Evolutionary conservation across 1,284 basidiomycete genomes (phyloP).

Genomic region (Malassezia brasiliensis): DNA sequence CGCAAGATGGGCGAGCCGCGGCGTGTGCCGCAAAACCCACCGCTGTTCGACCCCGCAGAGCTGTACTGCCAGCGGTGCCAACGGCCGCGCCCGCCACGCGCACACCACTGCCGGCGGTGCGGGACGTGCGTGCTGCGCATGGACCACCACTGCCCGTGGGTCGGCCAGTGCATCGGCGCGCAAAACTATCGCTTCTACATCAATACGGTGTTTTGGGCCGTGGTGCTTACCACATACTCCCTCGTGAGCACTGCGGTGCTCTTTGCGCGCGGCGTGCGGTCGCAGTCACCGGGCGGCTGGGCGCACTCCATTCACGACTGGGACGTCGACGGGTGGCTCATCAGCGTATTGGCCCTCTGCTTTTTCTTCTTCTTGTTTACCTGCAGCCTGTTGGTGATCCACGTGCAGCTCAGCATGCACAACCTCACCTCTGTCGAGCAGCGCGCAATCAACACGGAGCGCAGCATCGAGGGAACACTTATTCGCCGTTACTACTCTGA

Average conservation of each 20-base stretch:
- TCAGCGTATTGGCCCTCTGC: slow-evolving; percentile 58
- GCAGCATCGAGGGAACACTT: slow-evolving; percentile 57
- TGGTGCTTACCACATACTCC: slow-evolving; percentile 57
- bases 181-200: slow-evolving; percentile 52
- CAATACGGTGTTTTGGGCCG: slow-evolving; percentile 60
- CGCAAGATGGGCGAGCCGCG: slow-evolving; percentile 7
- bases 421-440: slow-evolving; percentile 74
- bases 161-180: slow-evolving; percentile 53
- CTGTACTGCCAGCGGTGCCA: slow-evolving; percentile 13
- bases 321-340: slow-evolving; percentile 57
- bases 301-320: slow-evolving; percentile 18
- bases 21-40: slow-evolving; percentile 4
- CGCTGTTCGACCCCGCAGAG: slow-evolving; percentile 5
- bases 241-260: slow-evolving; percentile 52
- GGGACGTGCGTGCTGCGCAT: slow-evolving; percentile 39
- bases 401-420: slow-evolving; percentile 57
- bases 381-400: slow-evolving; percentile 55
- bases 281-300: slow-evolving; percentile 10
- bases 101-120: slow-evolving; percentile 48
- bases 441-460: slow-evolving; percentile 55
- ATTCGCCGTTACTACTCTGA: slow-evolving; percentile 48
- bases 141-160: slow-evolving; percentile 54
- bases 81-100: slow-evolving; percentile 29
- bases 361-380: slow-evolving; percentile 67
- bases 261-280: slow-evolving; percentile 29